Base-by-base conservation (phyloP, 1,284 basidiomycete species). In the Leccinum olivaceoglutinosum region DNA sequence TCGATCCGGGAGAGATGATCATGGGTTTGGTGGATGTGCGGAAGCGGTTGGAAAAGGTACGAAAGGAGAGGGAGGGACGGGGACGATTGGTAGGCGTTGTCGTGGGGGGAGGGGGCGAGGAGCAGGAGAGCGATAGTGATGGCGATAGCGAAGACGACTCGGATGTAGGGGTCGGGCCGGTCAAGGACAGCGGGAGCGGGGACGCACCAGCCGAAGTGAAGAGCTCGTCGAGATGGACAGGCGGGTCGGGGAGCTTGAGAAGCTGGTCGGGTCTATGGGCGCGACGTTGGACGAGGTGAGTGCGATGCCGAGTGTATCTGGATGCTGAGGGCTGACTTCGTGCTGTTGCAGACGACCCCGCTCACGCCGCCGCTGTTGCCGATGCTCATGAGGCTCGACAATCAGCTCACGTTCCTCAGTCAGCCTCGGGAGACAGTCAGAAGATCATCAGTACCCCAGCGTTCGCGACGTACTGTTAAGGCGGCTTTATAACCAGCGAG, bases 351-450 rank as follows among this genome's bases (percentile, higher is more conserved):
- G 73, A 69, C 74, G 1, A 64, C 87, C 1, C 86, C 86, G 4
- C 79, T 94, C 11, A 88, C 92, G 0, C 82, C 89, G 2, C 94
- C 96, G 0, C 80, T 98, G 14, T 78, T 97, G 1, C 87, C 92
- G 0, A 86, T 94, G 54, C 81, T 98, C 53, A 84, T 84, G 16
- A 88, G 93, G 36, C 84, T 98, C 46, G 94, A 93, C 71, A 87
- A 88, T 34, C 92, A 95, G 75, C 80, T 98, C 36, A 87, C 88
- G 2, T 81, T 98, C 14, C 85, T 99, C 60, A 93, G 95, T 0
- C 95, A 98, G 79, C 96, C 97, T 0, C 88, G 95, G 6, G 16
- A 21, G 10, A 12, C 4, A 9, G 7, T 73, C 59, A 71, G 39
- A 11, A 16, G 14, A 3, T 0, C 14, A 1, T 4, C 10, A 6